Evolutionary conservation across 768 basidiomycete genomes (phyloP).

Genomic region (Coprinellus aureogranulatus): DNA sequence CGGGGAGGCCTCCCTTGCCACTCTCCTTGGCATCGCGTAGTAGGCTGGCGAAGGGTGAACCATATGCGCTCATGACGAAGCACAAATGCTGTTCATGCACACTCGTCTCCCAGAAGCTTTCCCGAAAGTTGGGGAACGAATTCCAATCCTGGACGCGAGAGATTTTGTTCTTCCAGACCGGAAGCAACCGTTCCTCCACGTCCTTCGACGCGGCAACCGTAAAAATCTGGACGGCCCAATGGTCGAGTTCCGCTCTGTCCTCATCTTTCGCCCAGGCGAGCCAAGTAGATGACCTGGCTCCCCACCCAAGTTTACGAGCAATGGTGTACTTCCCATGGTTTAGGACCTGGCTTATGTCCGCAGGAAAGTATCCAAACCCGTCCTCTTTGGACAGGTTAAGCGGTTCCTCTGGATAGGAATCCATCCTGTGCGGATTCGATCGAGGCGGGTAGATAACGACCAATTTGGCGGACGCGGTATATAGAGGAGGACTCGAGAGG

Average conservation of each 20-base stretch:
- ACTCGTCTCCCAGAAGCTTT: conserved; percentile 16
- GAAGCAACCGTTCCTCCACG: conserved; percentile 9
- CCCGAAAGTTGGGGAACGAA: conserved; percentile 6
- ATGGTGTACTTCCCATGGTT: conserved; percentile 12
- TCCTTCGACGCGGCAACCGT: conserved; percentile 12
- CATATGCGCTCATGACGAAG: background rate
- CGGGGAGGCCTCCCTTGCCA: conserved; percentile 6
- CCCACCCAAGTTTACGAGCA: conserved; percentile 18
- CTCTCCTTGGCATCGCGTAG: conserved; percentile 8
- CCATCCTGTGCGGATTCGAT: too few relatives aligned
- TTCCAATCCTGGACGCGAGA: background rate
- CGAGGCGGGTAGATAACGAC: too few relatives aligned
- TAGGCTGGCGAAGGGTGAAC: conserved; percentile 2
- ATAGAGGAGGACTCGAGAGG: too few relatives aligned
- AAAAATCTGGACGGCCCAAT: conserved; percentile 16
- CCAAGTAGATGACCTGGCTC: conserved; percentile 16
- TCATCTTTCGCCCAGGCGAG: conserved; percentile 3
- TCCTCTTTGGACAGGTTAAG: conserved; percentile 10
- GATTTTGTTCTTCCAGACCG: conserved; percentile 11
- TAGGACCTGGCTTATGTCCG: conserved; percentile 13
- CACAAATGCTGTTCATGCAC: conserved; percentile 14
- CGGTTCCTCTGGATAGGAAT: conserved; percentile 18
- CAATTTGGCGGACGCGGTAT: too few relatives aligned
- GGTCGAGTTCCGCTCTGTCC: conserved; percentile 2
- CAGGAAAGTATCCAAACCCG: conserved; percentile 17